phyloP scores from a whole-genome alignment of 2,329 filamentous ascomycete genomes.

The Mollisiaceae sp. region DNA sequence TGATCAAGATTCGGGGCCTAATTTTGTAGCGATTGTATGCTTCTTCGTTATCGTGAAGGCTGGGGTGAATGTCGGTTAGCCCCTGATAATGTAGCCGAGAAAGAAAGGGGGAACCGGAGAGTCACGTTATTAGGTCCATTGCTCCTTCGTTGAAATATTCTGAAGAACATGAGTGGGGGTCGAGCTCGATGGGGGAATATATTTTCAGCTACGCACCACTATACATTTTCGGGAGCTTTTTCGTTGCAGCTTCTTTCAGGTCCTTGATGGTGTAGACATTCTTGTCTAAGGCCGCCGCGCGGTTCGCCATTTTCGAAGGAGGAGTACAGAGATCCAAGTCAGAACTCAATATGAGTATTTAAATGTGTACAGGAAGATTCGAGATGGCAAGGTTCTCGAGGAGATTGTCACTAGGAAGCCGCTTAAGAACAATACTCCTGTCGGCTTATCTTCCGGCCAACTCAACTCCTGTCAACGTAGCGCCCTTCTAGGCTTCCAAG shows the following conservation, averaged over 20 bases:
- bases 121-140: slow-evolving; percentile 56
- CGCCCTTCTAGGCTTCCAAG: neutral
- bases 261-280: slow-evolving; percentile 46
- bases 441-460: slow-evolving; percentile 2
- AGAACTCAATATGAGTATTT: neutral
- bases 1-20: slow-evolving; percentile 49
- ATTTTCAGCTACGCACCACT: slow-evolving; percentile 37
- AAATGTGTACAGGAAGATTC: neutral
- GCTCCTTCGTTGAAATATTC: slow-evolving; percentile 64
- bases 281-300: slow-evolving; percentile 24
- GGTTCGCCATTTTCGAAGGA: slow-evolving; percentile 33
- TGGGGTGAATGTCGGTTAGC: neutral
- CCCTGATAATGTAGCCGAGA: neutral
- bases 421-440: neutral
- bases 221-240: slow-evolving; percentile 47
- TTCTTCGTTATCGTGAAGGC: slow-evolving; percentile 55
- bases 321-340: neutral
- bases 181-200: neutral
- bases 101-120: slow-evolving; percentile 47
- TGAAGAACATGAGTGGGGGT: slow-evolving; percentile 24
- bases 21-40: slow-evolving; percentile 58
- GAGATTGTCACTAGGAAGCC: neutral
- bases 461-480: neutral
- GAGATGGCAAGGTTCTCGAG: neutral
- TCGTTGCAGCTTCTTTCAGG: slow-evolving; percentile 47